Evolutionary conservation across 2,329 filamentous ascomycete genomes (phyloP), one percentile per base, ranked within the genome.

Genomic region (Chalaropsis thielavioides): DNA sequence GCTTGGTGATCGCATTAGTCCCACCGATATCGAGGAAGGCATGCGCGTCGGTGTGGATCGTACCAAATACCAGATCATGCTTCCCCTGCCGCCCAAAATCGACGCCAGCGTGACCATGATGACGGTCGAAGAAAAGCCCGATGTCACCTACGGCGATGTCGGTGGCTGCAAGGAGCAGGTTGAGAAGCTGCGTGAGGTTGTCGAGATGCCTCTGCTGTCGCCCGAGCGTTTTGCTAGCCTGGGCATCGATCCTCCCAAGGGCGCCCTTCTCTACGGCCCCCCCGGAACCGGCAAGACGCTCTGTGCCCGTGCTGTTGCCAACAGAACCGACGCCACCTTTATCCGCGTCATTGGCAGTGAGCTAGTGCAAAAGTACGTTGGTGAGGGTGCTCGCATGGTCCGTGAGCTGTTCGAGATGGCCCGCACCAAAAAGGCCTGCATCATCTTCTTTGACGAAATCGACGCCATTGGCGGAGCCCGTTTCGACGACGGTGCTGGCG

Each of bases 61-160:
- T 66, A 97, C 95, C 80, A 99, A 99, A 81, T 99, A 99, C 77
- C 94, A 99, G 78, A 99, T 99, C 72, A 86, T 99, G 76, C 82
- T 99, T 60, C 94, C 94, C 43, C 79, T 99, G 64, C 94, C 94
- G 54, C 94, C 94, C 43, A 99, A 97, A 82, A 99, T 99, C 79
- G 94, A 99, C 73, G 92, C 94, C 64, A 96, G 90, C 71, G 94
- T 99, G 70, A 99, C 94, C 46, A 99, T 99, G 94, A 99, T 99
- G 94, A 97, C 94, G 62, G 94, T 99, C 69, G 94, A 99, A 80
- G 94, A 99, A 79, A 99, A 99, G 81, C 94, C 94, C 17, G 94
- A 99, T 75, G 94, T 99, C 68, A 99, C 94, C 68, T 99, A 99
- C 72, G 94, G 94, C 71, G 94, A 99, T 79, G 92, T 99, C 49